Evolutionary conservation across 441 rosid species (phyloP).

Genomic region (Flueggea neowawraea): DNA sequence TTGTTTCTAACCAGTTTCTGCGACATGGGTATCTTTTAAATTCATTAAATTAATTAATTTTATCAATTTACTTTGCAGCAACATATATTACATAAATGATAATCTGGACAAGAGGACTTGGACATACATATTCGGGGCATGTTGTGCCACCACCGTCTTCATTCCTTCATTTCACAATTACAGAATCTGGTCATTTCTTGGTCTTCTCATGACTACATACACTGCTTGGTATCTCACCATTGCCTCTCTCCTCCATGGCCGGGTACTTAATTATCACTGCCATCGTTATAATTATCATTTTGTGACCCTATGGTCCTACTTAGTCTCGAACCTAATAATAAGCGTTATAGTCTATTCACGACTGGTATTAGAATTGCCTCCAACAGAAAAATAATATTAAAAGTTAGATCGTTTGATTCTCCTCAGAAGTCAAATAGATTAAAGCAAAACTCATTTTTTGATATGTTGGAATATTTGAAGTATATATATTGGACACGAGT

Average conservation of each 20-base stretch:
- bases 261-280: conserved; percentile 34
- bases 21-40: too few species aligned
- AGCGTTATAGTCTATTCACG: too few species aligned
- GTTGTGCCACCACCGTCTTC: conserved; percentile 96
- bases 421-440: too few species aligned
- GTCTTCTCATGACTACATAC: conserved; percentile 96
- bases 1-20: too few species aligned
- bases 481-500: too few species aligned
- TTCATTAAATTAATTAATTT: too few species aligned
- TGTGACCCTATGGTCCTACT: background rate
- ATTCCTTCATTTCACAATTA: conserved; percentile 95
- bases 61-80: conserved; percentile 36
- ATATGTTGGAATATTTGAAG: too few species aligned
- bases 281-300: background rate
- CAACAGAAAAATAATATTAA: too few species aligned
- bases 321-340: too few species aligned
- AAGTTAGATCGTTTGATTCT: too few species aligned
- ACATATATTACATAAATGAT: conserved; percentile 94
- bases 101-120: conserved; percentile 93
- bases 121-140: conserved; percentile 97
- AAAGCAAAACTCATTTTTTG: too few species aligned
- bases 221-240: conserved; percentile 96
- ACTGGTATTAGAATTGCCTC: too few species aligned
- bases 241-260: conserved; percentile 85
- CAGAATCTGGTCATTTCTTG: conserved; percentile 96